Evolutionary conservation across 441 rosid genomes (phyloP).

Genomic region (Erodium trifolium): DNA sequence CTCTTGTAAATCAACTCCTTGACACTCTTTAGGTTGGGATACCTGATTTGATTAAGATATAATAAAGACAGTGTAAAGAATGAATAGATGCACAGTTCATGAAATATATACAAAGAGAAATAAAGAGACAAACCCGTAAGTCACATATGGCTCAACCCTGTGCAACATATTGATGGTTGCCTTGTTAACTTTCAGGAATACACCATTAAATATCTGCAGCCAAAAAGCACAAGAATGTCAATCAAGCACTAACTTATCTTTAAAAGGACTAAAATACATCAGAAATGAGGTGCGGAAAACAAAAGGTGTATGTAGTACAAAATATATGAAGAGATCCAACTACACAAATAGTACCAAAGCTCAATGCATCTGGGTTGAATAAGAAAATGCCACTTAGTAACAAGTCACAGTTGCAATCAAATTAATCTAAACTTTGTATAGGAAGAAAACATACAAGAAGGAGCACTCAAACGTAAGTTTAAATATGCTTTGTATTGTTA

Average conservation of each 20-base stretch:
- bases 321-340: background rate
- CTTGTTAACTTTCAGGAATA: conserved; percentile 70
- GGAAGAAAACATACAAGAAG: too few species aligned
- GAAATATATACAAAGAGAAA: too few species aligned
- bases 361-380: background rate
- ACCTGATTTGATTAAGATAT: conserved; percentile 24
- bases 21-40: conserved; percentile 67
- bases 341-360: background rate
- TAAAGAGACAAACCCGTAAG: conserved; percentile 45
- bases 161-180: conserved; percentile 76
- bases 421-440: background rate
- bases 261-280: too few species aligned
- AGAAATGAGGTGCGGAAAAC: too few species aligned
- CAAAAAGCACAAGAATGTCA: background rate
- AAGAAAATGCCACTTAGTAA: too few species aligned
- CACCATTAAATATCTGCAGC: conserved; percentile 44
- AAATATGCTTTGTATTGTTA: too few species aligned
- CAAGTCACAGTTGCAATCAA: background rate
- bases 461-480: too few species aligned
- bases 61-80: too few species aligned
- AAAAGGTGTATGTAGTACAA: background rate
- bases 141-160: conserved; percentile 73
- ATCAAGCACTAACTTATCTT: too few species aligned
- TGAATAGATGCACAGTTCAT: too few species aligned
- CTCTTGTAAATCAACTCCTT: conserved; percentile 64